Evolutionary conservation across 2,329 filamentous ascomycete genomes (phyloP), one percentile per base, ranked within the genome.

Genomic region (Onygena corvina): DNA sequence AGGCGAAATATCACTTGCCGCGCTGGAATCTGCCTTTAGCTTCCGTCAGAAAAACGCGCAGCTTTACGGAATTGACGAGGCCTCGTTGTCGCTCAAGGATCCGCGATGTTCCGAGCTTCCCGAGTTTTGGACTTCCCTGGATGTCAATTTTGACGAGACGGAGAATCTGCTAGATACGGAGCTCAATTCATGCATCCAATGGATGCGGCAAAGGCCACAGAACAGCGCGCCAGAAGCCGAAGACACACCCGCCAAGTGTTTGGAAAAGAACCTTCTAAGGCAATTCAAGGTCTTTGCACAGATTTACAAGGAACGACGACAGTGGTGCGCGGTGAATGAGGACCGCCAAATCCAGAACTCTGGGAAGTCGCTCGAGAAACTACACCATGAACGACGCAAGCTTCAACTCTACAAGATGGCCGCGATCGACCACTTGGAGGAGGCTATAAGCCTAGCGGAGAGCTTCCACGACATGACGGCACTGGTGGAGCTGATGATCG

Each of bases 101-200:
- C 69, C 74, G 12, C 76, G 78, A 38, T 89, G 87, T 59, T 75
- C 81, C 16, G 77, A 75, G 8, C 72, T 95, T 6, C 78, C 83
- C 0, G 81, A 86, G 52, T 84, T 89, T 38, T 98, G 92, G 92
- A 95, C 89, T 0, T 88, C 86, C 12, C 79, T 64, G 36, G 56
- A 53, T 35, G 60, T 67, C 40, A 62, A 62, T 25, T 69, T 66
- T 48, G 54, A 58, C 29, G 66, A 69, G 56, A 64, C 61, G 4
- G 60, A 64, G 7, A 59, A 66, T 50, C 54, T 69, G n/a, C 57
- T 69, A 38, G 64, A 69, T 46, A 57, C 66, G 44, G 64, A 69
- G 50, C 59, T 69, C 23, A 66, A 69, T 48, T 66, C 59, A 44
- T 67, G 64, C 54, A 62, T 63, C 29, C 61, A 62, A 46, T 70